Evolutionary conservation across 305 asterid species (phyloP), one percentile per base, ranked within the genome.

Genomic region (Lippia alba): DNA sequence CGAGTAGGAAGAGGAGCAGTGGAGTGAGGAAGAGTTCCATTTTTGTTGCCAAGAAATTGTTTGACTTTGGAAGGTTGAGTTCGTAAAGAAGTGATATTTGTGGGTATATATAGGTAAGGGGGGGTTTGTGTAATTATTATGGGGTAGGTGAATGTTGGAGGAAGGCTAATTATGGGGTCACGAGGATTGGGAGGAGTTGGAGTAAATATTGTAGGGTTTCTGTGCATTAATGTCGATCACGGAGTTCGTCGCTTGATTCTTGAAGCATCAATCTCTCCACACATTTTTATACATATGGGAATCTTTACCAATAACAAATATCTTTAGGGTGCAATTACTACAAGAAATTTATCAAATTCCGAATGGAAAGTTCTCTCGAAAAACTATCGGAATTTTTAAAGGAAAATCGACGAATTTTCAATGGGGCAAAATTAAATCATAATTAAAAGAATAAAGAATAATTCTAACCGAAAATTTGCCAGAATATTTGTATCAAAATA

Each of bases 191-290:
- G 78, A 80, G 87, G 81, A 59, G 32, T 71, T 70, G 78, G 61
- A 84, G 70, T 89, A 63, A 87, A 87, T 24, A 24, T 24, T 83
- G 75, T 20, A 64, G 46, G 74, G 34, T 73, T 76, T 44, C 69
- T 12, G 54, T 58, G 79, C 85, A 86, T 89, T 87, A 5, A 89
- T 80, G 80, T 62, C 64, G 5, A 72, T 91, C 97, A 91, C 96
- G 96, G 82, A 87, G 39, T 75, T 79, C 74, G 65, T 56, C 76
- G 55, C 61, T 64, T 12, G 18, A 40, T 1, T 24, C 3, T 24
- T 24, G 30, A 24, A 3, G 2, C 3, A 24, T 24, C 30, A 24
- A 24, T 24, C 30, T 24, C 3, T 24, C 30, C 30, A 24, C 30
- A 24, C 30, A 24, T 24, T 24, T 24, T 24, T 24, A 24, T 24